Evolutionary conservation across 2,329 filamentous ascomycete species (phyloP).

Genomic region (Pleurostoma richardsiae): DNA sequence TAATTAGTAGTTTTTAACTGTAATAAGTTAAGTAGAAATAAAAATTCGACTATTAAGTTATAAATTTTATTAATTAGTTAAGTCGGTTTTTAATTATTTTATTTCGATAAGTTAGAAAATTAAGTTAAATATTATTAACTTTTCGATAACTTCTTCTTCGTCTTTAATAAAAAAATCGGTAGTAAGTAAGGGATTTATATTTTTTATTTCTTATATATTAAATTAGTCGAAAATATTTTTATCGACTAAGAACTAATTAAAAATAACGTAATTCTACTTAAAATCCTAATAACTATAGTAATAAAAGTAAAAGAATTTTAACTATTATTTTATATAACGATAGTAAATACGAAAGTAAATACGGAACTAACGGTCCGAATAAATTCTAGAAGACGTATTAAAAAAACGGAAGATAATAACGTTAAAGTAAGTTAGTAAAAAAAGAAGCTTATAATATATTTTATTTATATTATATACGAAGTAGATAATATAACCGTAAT

Average conservation of each 20-base stretch:
- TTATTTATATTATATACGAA: constrained; percentile 1
- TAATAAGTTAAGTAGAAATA: neutral
- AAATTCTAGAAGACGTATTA: neutral
- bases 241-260: neutral
- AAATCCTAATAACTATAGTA: neutral
- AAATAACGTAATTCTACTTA: neutral
- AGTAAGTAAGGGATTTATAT: neutral
- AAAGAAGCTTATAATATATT: too few species aligned
- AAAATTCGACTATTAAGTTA: neutral
- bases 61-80: neutral
- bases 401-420: neutral
- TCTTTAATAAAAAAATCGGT: neutral
- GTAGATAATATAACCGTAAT: neutral
- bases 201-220: neutral
- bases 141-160: neutral
- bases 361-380: neutral
- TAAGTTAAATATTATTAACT: neutral
- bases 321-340: neutral
- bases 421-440: neutral
- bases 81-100: neutral
- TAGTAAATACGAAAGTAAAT: neutral
- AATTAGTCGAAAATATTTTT: neutral
- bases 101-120: neutral
- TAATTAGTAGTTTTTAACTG: neutral
- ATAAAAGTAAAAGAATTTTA: neutral